Evolutionary conservation across 305 asterid genomes (phyloP), one percentile per base, ranked within the genome.

Genomic region (Solanum hybrid): DNA sequence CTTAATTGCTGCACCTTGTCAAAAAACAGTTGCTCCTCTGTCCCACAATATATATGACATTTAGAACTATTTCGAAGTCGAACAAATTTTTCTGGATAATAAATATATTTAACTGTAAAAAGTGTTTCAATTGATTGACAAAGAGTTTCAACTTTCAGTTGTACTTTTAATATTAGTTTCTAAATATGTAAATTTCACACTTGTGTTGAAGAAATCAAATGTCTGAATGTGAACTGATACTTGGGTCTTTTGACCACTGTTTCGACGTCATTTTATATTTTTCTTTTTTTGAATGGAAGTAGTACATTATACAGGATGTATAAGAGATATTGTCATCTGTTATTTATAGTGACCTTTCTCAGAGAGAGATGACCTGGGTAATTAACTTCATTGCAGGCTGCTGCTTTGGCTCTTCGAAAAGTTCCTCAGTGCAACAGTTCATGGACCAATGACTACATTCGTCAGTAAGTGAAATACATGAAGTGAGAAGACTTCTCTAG

Each of bases 391-490:
- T 84, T 93, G 93, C 95, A 98, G 99, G 99, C 99, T 91, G 98
- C 99, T 91, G 99, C 99, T 90, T 92, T 98, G 96, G 99, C 99
- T 92, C 99, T 98, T 90, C 93, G 92, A 86, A 97, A 95, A 93
- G 99, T 98, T 91, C 99, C 99, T 56, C 97, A 94, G 36, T 94
- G 96, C 90, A 95, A 95, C 90, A 95, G 98, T 92, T 96, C 99
- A 32, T 95, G 99, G 99, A 96, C 97, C 51, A 93, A 95, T 87
- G 97, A 96, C 84, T 95, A 92, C 92, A 96, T 97, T 89, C 98
- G 98, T 91, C 98, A 97, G 99, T 97, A 92, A 96, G 99, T 93
- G 85, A 79, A 36, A 38, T 37, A 80, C 56, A 71, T 20, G 72
- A 31, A 88, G 20, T 22, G 35, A 76, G 36, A 36, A 76, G 73